These are phyloP conservation scores for Alternaria sp. DNA, from an alignment of 2,329 filamentous ascomycete genomes.

Conservation along the genomic window DNA sequence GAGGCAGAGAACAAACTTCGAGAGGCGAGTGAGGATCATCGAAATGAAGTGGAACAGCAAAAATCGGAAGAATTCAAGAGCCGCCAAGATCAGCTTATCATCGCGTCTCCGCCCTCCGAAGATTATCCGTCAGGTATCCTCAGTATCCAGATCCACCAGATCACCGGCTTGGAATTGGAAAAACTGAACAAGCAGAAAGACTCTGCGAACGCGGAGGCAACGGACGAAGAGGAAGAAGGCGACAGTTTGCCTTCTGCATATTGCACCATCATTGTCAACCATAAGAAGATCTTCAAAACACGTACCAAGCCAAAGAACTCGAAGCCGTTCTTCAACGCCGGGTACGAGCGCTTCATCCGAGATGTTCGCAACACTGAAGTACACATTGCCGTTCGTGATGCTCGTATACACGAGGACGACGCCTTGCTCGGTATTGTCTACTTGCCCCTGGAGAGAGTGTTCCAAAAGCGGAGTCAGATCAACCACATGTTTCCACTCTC, in stretches of 20 bases:
- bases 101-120: conserved; percentile 70
- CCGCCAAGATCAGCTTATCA: conserved; percentile 68
- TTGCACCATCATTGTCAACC: conserved; percentile 76
- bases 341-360: conserved; percentile 74
- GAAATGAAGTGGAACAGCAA: conserved; percentile 72
- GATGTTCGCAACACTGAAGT: conserved; percentile 74
- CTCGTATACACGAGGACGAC: conserved; percentile 73
- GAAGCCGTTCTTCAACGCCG: conserved; percentile 81
- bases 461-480: conserved; percentile 70
- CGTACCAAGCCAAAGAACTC: conserved; percentile 80
- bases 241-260: conserved; percentile 74
- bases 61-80: conserved; percentile 70
- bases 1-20: conserved; percentile 69
- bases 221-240: conserved; percentile 67
- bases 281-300: conserved; percentile 73
- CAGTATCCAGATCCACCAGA: conserved; percentile 75
- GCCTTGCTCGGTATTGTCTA: conserved; percentile 74
- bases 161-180: conserved; percentile 71
- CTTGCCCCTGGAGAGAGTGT: conserved; percentile 68
- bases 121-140: conserved; percentile 72
- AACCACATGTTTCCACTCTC: conserved; percentile 72
- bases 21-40: conserved; percentile 68
- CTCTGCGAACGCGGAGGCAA: conserved; percentile 60
- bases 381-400: conserved; percentile 72
- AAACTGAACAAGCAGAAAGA: conserved; percentile 64